phyloP scores from a whole-genome alignment of 2,329 filamentous ascomycete species.

The Endoconidiophora laricicola region DNA sequence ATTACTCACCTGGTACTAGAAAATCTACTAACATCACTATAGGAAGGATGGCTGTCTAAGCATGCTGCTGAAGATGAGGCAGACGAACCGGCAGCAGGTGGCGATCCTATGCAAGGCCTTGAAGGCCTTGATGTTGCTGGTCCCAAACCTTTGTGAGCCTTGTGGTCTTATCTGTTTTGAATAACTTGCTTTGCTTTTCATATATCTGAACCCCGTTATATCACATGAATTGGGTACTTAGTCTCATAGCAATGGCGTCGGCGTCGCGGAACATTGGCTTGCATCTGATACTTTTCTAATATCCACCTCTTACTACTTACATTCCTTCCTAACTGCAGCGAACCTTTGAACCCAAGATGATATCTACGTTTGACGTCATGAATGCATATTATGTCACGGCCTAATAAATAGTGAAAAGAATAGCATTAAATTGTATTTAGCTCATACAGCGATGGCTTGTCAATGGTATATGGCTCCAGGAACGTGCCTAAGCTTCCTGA shows the following conservation, averaged over 20 bases:
- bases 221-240: conserved; percentile 15
- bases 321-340: background rate
- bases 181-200: conserved; percentile 14
- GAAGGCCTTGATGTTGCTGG: conserved; percentile 90
- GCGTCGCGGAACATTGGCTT: conserved; percentile 16
- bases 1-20: background rate
- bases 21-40: conserved; percentile 10
- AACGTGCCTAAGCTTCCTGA: background rate
- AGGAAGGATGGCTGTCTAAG: conserved; percentile 90
- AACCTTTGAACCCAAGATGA: background rate
- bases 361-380: no score
- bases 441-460: background rate
- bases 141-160: conserved; percentile 51
- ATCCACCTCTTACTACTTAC: background rate
- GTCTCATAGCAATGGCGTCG: conserved; percentile 33
- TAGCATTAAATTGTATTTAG: conserved; percentile 6
- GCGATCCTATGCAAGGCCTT: conserved; percentile 90
- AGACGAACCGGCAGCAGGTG: conserved; percentile 34
- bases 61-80: conserved; percentile 66
- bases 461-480: background rate
- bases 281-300: conserved; percentile 10
- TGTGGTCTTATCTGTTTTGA: background rate
- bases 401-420: background rate
- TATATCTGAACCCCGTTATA: background rate
- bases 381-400: background rate